phyloP scores from a whole-genome alignment of 2,329 filamentous ascomycete species.

The Aciculosporium take region DNA sequence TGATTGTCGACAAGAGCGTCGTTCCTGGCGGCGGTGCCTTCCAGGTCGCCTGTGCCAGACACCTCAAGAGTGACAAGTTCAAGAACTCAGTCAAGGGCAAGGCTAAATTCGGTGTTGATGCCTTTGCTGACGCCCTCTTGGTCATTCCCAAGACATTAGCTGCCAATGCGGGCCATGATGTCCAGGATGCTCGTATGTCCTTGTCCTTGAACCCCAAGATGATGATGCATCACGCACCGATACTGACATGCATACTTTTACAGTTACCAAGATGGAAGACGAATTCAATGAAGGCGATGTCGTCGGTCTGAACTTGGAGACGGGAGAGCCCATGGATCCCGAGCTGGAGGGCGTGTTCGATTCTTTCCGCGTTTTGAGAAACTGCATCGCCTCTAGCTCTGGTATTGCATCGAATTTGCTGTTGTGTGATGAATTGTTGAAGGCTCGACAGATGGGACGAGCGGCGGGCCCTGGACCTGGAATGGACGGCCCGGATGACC shows the following conservation, averaged over 20 bases:
- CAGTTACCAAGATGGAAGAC: constrained; percentile 76
- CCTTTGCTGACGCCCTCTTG: constrained; percentile 87
- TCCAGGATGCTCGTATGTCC: constrained; percentile 83
- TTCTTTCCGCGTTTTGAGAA: constrained; percentile 87
- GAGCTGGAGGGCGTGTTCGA: constrained; percentile 86
- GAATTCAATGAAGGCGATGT: constrained; percentile 71
- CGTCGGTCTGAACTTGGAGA: constrained; percentile 74
- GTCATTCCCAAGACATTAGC: constrained; percentile 96
- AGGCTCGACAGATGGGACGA: constrained; percentile 87
- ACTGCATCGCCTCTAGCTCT: constrained; percentile 84
- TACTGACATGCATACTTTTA: constrained; percentile 3
- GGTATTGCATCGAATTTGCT: constrained; percentile 92
- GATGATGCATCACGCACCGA: constrained; percentile 7
- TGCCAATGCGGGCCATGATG: constrained; percentile 89
- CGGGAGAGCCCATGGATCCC: constrained; percentile 90
- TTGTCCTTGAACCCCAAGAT: constrained; percentile 1
- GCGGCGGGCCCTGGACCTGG: constrained; percentile 47
- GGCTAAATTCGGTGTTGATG: constrained; percentile 87
- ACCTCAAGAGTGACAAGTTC: constrained; percentile 78
- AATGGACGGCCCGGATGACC: constrained; percentile 46
- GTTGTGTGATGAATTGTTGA: constrained; percentile 91
- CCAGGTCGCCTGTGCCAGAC: constrained; percentile 81
- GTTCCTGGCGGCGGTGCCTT: constrained; percentile 91
- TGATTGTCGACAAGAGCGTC: constrained; percentile 95
- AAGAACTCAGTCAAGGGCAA: constrained; percentile 90